phyloP scores from a whole-genome alignment of 306 rosid genomes.

The Lithocarpus polystachyus region DNA sequence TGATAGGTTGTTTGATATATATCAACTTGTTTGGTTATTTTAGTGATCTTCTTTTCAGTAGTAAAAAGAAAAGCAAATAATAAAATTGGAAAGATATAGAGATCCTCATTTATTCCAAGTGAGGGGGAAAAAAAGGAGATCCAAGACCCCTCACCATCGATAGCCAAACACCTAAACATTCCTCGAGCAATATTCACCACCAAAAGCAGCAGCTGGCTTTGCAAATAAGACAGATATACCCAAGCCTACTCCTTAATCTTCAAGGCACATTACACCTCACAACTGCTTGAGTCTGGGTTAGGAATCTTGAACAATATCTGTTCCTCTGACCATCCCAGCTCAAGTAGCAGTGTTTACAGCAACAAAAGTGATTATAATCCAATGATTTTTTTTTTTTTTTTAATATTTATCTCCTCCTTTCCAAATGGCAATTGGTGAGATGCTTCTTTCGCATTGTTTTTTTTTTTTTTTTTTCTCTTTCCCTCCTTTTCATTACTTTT shows the following conservation, averaged over 20 bases:
- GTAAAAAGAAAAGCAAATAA: slow-evolving; percentile 7
- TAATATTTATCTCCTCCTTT: not conserved
- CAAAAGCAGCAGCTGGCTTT: slow-evolving; percentile 31
- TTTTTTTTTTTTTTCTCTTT: not conserved
- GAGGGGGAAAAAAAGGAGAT: slow-evolving; percentile 14
- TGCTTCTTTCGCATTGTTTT: not conserved
- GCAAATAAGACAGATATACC: slow-evolving; percentile 23
- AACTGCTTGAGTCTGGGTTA: slow-evolving; percentile 25
- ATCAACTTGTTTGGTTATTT: not conserved
- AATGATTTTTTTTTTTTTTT: not conserved
- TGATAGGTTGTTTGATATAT: not conserved
- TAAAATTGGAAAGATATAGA: not conserved
- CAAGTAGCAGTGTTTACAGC: slow-evolving; percentile 7
- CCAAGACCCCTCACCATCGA: slow-evolving; percentile 46
- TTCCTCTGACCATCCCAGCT: slow-evolving; percentile 24
- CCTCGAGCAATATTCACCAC: slow-evolving; percentile 32
- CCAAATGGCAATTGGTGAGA: not conserved
- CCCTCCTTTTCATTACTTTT: not conserved
- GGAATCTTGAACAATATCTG: slow-evolving; percentile 24
- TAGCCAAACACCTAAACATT: slow-evolving; percentile 27
- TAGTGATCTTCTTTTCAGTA: not conserved
- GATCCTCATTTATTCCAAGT: slow-evolving; percentile 19
- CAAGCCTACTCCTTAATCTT: slow-evolving; percentile 26
- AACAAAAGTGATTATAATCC: not conserved
- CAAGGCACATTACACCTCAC: slow-evolving; percentile 28